Conservation (phyloP, 371 early-diverging fungal species). For the Chytridium lagenaria region DNA sequence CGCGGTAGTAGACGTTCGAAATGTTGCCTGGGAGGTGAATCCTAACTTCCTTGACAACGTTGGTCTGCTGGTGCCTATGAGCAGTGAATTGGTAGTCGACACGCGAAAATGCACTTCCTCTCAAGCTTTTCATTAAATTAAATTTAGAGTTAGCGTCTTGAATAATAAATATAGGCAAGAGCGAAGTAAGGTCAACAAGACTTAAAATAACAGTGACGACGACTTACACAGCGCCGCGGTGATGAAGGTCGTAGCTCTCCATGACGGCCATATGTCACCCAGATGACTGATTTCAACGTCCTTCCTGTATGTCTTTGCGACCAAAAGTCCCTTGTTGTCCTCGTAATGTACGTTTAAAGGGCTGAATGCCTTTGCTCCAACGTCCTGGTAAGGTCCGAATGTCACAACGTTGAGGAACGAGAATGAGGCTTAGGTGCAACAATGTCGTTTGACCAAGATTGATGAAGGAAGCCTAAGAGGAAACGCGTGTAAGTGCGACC, state of each 20-base stretch:
- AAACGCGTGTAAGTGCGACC: background rate
- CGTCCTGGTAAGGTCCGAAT: conserved; percentile 78
- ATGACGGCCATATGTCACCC: conserved; percentile 81
- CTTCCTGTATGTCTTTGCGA: conserved; percentile 67
- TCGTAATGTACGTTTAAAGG: conserved; percentile 74
- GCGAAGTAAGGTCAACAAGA: background rate
- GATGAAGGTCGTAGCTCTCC: conserved; percentile 82
- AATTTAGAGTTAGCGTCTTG: no score
- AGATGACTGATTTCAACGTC: conserved; percentile 88
- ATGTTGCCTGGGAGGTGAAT: conserved; percentile 71
- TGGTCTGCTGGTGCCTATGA: conserved; percentile 59
- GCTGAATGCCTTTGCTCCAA: conserved; percentile 39
- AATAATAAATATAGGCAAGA: no score
- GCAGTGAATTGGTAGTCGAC: conserved; percentile 63
- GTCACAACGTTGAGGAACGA: conserved; percentile 64
- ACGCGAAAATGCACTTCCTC: conserved; percentile 76
- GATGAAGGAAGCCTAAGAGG: conserved; percentile 37
- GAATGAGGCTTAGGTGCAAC: conserved; percentile 38
- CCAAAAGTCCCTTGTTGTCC: conserved; percentile 67
- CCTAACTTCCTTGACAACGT: conserved; percentile 64
- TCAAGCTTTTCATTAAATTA: background rate
- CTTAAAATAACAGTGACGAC: background rate
- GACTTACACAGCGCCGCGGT: conserved; percentile 80
- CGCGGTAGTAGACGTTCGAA: conserved; percentile 82
- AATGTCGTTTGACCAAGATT: conserved; percentile 54